Conservation (phyloP, 2,329 filamentous ascomycete species). For the Purpureocillium lavendulum region DNA sequence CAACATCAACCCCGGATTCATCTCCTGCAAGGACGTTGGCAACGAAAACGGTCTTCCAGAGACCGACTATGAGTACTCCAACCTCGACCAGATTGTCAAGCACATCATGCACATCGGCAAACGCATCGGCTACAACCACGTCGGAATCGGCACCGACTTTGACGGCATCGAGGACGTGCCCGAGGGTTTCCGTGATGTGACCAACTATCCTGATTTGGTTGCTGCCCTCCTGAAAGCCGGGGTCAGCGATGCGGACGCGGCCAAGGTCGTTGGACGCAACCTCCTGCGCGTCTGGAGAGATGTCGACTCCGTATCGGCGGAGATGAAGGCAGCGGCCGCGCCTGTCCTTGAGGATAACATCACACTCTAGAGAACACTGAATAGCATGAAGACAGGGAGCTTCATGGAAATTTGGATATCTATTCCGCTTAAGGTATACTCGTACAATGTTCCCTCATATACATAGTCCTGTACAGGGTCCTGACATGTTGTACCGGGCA, state of each 20-base stretch:
- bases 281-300: conserved; percentile 76
- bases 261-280: conserved; percentile 72
- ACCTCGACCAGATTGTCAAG: conserved; percentile 66
- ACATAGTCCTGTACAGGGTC: conserved; percentile 21
- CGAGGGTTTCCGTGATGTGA: conserved; percentile 72
- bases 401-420: conserved; percentile 1
- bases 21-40: conserved; percentile 60
- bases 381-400: no score
- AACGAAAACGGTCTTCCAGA: conserved; percentile 58
- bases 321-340: conserved; percentile 52
- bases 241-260: conserved; percentile 64
- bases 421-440: no score
- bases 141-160: conserved; percentile 85
- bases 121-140: conserved; percentile 76
- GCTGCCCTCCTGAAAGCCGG: conserved; percentile 65
- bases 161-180: conserved; percentile 67
- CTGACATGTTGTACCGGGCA: conserved; percentile 2
- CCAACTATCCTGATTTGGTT: conserved; percentile 72
- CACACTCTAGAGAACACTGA: neutral
- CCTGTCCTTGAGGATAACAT: conserved; percentile 45
- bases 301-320: conserved; percentile 62
- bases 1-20: conserved; percentile 77
- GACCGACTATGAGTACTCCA: conserved; percentile 59
- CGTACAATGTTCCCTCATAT: conserved; percentile 8
- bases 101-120: conserved; percentile 80